Base-by-base conservation (phyloP, 148 eudicot genomes). In the Nepenthes mirabilis region DNA sequence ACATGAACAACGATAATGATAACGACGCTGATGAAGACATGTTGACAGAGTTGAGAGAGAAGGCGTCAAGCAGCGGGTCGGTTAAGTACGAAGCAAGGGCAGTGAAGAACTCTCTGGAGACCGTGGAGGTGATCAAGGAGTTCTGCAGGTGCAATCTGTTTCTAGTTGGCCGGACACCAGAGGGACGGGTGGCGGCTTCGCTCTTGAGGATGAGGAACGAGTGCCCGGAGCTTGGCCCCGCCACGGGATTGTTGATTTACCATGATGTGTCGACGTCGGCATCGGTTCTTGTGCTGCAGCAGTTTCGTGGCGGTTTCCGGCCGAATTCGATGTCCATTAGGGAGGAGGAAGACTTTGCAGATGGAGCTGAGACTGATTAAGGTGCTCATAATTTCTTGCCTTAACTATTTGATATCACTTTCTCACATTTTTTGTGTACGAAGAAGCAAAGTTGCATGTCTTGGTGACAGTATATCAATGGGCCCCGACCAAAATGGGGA, bases 261-360 rank as follows among this genome's bases (percentile, higher is more conserved):
- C 67, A 65, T 1, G 86, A 81, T 5, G 72, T 83, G 60, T 67
- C 72, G 1, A 80, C 80, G 0, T 50, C 63, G 1, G 88, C 95
- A 23, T 82, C 95, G 0, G 88, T 88, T 34, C 62, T 88, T 60
- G 86, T 88, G 43, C 61, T 85, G 60, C 96, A 88, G 63, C 86
- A 83, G 47, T 85, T 75, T 61, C 71, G 65, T 8, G 59, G 68
- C 6, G 72, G 64, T 33, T 10, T 36, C n/a, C 36, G 51, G 48
- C 73, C 23, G 64, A 74, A 52, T 57, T 52, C 14, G 2, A 36
- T 51, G 14, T 45, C 58, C 2, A 4, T 70, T 7, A 74, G 68
- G 48, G 66, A 58, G 2, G 57, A 50, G 36, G 79, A 78, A 48
- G 79, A 65, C 33, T 51, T 60, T 9, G 43, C 56, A 52, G 68